Evolutionary conservation across 208 protist species (phyloP), one percentile per base, ranked within the genome.

Genomic region (Phytomonas francai): DNA sequence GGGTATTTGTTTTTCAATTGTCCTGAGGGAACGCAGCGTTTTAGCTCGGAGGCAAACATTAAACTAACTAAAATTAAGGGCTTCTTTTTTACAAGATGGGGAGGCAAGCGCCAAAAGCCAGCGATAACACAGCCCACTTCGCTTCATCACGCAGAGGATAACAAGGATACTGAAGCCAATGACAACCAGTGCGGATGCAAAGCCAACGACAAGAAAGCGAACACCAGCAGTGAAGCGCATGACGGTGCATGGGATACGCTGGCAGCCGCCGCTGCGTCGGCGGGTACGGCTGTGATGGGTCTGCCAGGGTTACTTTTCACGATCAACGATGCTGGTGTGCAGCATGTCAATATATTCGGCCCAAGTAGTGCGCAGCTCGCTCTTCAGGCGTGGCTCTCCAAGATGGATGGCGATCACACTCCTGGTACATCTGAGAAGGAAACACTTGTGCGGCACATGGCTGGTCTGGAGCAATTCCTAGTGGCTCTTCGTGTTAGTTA

Each of bases 1-100:
- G 84, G 88, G 25, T 85, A 91, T 65, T 59, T 95, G 22, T 81
- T 95, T 62, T 95, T 95, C 63, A 95, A 95, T 76, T 95, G 89
- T 51, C 89, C 89, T 0, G 87, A 95, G 51, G 89, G 89, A 0
- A 78, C 84, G 4, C 89, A 95, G 78, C 84, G 89, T 4, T 91
- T 92, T 63, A 90, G 81, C 67, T 81, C 78, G 7, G 87, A 95
- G 71, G 87, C 81, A 12, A 86, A 86, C 75, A 72, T 93, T 32
- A 81, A 82, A 16, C 70, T 95, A 3, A 85, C 76, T n/a, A 85
- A 86, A 22, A 76, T 88, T 5, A 76, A 78, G 32, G 71, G 80
- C 59, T 93, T 93, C 54, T 85, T 84, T 64, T 93, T 93, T 64
- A 95, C 89, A 9, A 81, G 89, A 3, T 89, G 72, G 72, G 68